Evolutionary conservation across 164 flowering plant genomes (phyloP).

Genomic region (Vitis labrusca): DNA sequence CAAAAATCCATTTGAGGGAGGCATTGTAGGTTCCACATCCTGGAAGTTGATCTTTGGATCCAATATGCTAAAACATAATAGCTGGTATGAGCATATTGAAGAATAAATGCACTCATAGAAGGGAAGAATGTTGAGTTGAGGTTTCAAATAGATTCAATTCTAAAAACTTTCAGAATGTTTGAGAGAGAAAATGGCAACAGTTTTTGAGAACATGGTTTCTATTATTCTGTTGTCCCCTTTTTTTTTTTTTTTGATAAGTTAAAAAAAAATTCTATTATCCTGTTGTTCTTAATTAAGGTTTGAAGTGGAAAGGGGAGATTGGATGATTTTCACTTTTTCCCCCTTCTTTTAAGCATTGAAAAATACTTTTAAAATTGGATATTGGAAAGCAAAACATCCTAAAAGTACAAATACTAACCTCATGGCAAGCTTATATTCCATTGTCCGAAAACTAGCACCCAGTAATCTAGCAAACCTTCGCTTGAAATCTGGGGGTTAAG

Average conservation of each 20-base stretch:
- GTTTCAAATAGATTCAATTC: too few species aligned
- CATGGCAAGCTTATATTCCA: slow-evolving; percentile 90
- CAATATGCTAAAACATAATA: slow-evolving; percentile 52
- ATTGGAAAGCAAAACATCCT: neutral
- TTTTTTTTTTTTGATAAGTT: too few species aligned
- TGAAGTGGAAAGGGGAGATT: too few species aligned
- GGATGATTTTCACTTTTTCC: too few species aligned
- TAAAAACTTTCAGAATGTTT: too few species aligned
- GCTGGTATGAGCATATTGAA: slow-evolving; percentile 16
- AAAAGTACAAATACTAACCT: slow-evolving; percentile 47
- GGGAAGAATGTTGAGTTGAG: too few species aligned
- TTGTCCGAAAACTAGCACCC: slow-evolving; percentile 42
- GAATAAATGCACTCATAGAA: neutral
- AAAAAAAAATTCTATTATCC: too few species aligned
- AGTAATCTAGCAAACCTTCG: slow-evolving; percentile 51
- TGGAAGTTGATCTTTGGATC: slow-evolving; percentile 76
- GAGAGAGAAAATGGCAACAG: too few species aligned
- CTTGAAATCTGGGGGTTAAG: slow-evolving; percentile 58
- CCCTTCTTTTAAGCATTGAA: neutral
- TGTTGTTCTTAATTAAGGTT: too few species aligned
- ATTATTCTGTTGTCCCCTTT: too few species aligned
- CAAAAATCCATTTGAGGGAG: slow-evolving; percentile 37
- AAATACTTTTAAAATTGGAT: neutral
- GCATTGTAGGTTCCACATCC: slow-evolving; percentile 30
- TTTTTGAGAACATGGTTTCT: too few species aligned